Evolutionary conservation across 108 stramenopile species (phyloP), one percentile per base, ranked within the genome.

Genomic region (Cyclotella choctawhatcheeana): DNA sequence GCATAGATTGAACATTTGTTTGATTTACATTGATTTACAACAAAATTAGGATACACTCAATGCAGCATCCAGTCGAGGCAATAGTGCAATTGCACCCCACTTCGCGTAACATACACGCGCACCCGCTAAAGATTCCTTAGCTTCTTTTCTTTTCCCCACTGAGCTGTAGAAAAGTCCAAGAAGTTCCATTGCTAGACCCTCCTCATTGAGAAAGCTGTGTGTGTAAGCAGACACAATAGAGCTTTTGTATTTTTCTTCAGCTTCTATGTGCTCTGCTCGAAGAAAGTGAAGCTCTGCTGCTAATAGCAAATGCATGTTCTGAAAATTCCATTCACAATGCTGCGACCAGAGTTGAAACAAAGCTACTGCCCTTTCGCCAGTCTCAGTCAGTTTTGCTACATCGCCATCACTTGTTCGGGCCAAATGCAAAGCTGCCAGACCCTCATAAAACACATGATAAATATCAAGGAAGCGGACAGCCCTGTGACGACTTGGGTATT

Each of bases 121-220:
- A 1, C 22, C 35, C 30, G 2, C 10, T 2, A 56, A 1, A 14
- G 14, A 18, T 6, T 16, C 12, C 55, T 56, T 56, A 7, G 59
- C 59, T 40, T 18, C 3, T 8, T 61, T 37, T 12, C 16, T 22
- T 1, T 61, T 37, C 0, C 59, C 59, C 37, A 20, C 3, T 10
- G 33, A 10, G 0, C 22, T 2, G 40, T 40, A 61, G 3, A 61
- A 37, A 7, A 30, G 13, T n/a, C 40, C 35, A 1, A 61, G 24
- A n/a, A 37, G 22, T 18, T 69, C 67, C 26, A 34, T 40, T 32
- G 31, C 67, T 6, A 69, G 67, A 7, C 54, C 67, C 29, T 69
- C 55, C 20, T 69, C 67, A 17, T 69, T 24, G 0, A 58, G 12
- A 56, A 69, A 69, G 17, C 24, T 1, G 40, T 58, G 32, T 3